phyloP scores from a whole-genome alignment of 306 rosid species.

The Vicia sativa region DNA sequence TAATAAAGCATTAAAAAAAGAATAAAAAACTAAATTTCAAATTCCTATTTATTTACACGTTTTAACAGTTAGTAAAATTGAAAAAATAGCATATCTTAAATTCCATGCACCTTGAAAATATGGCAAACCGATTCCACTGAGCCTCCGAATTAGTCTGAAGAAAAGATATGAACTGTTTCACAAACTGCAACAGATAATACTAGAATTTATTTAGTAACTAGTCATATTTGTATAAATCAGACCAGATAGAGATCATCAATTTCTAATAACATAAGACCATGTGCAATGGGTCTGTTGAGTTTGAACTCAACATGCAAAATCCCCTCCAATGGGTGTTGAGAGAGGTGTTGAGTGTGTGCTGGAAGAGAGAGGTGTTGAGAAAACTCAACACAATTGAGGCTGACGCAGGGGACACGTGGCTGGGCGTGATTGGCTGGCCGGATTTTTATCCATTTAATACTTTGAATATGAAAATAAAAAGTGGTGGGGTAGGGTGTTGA shows the following conservation, averaged over 20 bases:
- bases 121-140: slow-evolving; percentile 44
- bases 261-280: too few species aligned
- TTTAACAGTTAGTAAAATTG: slow-evolving; percentile 37
- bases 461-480: too few species aligned
- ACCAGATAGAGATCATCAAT: slow-evolving; percentile 4
- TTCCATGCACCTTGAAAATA: slow-evolving; percentile 62
- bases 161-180: neutral
- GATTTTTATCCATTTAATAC: too few species aligned
- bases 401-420: too few species aligned
- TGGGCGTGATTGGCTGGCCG: too few species aligned
- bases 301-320: too few species aligned
- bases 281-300: too few species aligned
- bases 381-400: too few species aligned
- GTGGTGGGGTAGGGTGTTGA: too few species aligned
- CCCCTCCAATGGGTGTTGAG: too few species aligned
- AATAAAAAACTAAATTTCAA: slow-evolving; percentile 32
- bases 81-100: slow-evolving; percentile 51
- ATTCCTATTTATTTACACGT: slow-evolving; percentile 77
- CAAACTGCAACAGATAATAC: slow-evolving; percentile 11
- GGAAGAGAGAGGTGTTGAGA: too few species aligned
- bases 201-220: neutral
- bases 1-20: slow-evolving; percentile 12
- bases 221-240: neutral
- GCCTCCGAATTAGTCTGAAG: neutral
- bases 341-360: too few species aligned